Base-by-base conservation (phyloP, 2,329 filamentous ascomycete species). In the Orbilia brochopaga region DNA sequence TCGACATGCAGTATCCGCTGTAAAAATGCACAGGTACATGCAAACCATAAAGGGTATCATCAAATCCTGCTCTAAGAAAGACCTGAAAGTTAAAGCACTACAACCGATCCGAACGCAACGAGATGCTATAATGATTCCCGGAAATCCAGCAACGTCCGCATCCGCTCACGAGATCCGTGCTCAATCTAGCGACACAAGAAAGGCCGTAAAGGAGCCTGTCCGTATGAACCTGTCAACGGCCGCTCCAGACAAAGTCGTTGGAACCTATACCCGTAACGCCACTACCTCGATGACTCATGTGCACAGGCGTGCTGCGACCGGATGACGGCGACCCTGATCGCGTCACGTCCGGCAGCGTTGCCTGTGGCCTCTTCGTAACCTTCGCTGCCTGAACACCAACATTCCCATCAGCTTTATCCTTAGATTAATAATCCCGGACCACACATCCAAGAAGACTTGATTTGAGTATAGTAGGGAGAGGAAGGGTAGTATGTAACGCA, bases 401-500 rank as follows among this genome's bases (percentile, higher is more conserved):
- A 55, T 32, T 8, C 8, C 27, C 8, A 10, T 23, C 15, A 46
- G 15, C n/a, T n/a, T n/a, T n/a, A n/a, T 46, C 17, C 1, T 48
- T 48, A 21, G 7, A 54, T 5, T n/a, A n/a, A n/a, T n/a, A n/a
- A n/a, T n/a, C n/a, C n/a, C n/a, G n/a, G n/a, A n/a, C n/a, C n/a
- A n/a, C 37, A 13, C 37, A 42, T 17, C 11, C n/a, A 42, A 13
- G 37, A 8, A 32, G 27, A 32, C 15, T 6, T 42, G 13, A 6
- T 42, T 42, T 42, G n/a, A 2, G 4, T 4, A 4, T 4, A 42
- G 37, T 6, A 42, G 4, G 13, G 5, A 42, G 4, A 15, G 11
- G 11, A 4, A 54, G 1, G 35, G 40, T 21, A 15, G 37, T 3
- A 82, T 80, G 53, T 76, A 85, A 65, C 83, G 88, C 3, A 97